Evolutionary conservation across 106 monocot species (phyloP).

Genomic region (Allium cepa): DNA sequence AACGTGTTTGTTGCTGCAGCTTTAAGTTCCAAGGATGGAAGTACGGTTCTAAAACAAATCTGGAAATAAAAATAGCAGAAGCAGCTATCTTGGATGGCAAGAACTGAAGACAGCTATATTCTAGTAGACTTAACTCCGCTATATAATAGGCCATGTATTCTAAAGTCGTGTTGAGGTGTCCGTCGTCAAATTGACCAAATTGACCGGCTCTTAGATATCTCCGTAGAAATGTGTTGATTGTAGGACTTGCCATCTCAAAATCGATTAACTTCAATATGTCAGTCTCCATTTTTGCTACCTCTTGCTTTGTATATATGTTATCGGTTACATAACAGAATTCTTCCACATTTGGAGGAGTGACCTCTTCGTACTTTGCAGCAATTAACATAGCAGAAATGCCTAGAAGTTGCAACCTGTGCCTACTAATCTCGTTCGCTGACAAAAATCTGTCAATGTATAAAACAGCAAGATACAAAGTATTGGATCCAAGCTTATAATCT

Average conservation of each 20-base stretch:
- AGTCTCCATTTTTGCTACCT: slow-evolving; percentile 63
- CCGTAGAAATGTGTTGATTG: slow-evolving; percentile 53
- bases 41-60: slow-evolving; percentile 32
- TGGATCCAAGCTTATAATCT: slow-evolving; percentile 61
- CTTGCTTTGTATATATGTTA: slow-evolving; percentile 69
- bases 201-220: slow-evolving; percentile 23
- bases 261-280: slow-evolving; percentile 49
- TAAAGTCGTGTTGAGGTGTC: slow-evolving; percentile 21
- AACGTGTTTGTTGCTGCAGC: slow-evolving; percentile 26
- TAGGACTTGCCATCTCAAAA: slow-evolving; percentile 68
- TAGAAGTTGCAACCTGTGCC: slow-evolving; percentile 67
- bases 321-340: slow-evolving; percentile 82
- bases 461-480: slow-evolving; percentile 36
- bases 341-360: slow-evolving; percentile 65
- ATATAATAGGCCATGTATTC: slow-evolving; percentile 59
- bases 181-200: slow-evolving; percentile 14
- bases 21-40: slow-evolving; percentile 39
- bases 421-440: slow-evolving; percentile 29
- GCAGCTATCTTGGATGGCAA: slow-evolving; percentile 58
- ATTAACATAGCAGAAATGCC: slow-evolving; percentile 77
- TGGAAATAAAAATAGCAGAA: slow-evolving; percentile 62
- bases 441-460: slow-evolving; percentile 44
- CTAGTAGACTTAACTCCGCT: slow-evolving; percentile 53
- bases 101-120: slow-evolving; percentile 44
- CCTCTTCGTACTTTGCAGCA: slow-evolving; percentile 78